These are phyloP conservation scores for Neurospora discreta DNA, from an alignment of 495 filamentous ascomycete genomes.

Conservation along the genomic window DNA sequence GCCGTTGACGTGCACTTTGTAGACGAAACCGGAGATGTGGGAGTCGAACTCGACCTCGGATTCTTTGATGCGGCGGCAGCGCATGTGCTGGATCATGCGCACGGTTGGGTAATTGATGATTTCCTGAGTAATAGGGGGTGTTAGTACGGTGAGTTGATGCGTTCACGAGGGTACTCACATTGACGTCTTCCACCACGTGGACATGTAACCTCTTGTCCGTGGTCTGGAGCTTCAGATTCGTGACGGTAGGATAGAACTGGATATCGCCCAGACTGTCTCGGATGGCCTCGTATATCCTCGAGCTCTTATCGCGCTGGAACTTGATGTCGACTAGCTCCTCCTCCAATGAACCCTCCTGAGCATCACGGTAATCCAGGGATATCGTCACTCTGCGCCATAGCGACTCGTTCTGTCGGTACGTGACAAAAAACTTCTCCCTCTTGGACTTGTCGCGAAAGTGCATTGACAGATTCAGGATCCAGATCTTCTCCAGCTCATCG, in stretches of 20 bases:
- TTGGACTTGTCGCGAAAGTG: constrained; percentile 92
- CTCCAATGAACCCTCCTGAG: constrained; percentile 73
- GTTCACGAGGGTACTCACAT: constrained; percentile 33
- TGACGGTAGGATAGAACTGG: constrained; percentile 90
- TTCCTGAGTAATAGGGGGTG: constrained; percentile 38
- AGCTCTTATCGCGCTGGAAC: constrained; percentile 87
- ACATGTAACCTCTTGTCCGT: constrained; percentile 84
- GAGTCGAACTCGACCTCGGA: constrained; percentile 72
- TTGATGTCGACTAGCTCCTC: constrained; percentile 63
- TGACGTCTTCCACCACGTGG: constrained; percentile 94
- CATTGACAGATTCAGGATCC: constrained; percentile 98
- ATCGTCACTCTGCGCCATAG: constrained; percentile 84
- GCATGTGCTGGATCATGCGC: constrained; percentile 63
- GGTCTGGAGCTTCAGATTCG: constrained; percentile 90
- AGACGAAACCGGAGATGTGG: constrained; percentile 94
- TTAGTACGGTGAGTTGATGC: constrained; percentile 2
- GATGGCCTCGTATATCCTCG: constrained; percentile 93
- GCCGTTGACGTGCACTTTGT: constrained; percentile 68
- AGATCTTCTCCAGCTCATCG: constrained; percentile 74
- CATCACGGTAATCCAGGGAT: constrained; percentile 84
- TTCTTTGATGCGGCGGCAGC: constrained; percentile 57
- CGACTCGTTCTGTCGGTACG: constrained; percentile 66
- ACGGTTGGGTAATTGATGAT: constrained; percentile 80
- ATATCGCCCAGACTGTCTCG: constrained; percentile 84
- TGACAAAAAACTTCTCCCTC: constrained; percentile 97